phyloP scores from a whole-genome alignment of 495 filamentous ascomycete species.

The Lophiotrema nucula region DNA sequence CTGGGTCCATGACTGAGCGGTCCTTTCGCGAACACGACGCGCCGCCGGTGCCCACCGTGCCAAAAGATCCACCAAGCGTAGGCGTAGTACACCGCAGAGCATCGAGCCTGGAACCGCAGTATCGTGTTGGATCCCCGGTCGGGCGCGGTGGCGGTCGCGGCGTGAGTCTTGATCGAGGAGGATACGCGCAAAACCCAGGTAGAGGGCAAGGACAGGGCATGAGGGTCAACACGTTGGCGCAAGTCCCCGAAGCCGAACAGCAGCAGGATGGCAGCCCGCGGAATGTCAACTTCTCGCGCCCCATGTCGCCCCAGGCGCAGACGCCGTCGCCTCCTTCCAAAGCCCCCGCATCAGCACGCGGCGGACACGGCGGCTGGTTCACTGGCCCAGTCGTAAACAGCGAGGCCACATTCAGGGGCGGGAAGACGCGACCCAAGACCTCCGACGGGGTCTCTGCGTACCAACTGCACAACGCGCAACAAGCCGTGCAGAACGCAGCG shows the following conservation, averaged over 20 bases:
- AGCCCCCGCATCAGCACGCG: constrained; percentile 33
- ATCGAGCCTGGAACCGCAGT: constrained; percentile 54
- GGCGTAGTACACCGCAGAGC: constrained; percentile 44
- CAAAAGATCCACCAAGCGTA: constrained; percentile 49
- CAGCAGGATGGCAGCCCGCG: constrained; percentile 62
- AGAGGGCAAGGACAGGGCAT: constrained; percentile 3
- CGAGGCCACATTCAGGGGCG: constrained; percentile 16
- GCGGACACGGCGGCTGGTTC: constrained; percentile 42
- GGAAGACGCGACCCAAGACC: constrained; percentile 6
- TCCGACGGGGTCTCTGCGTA: constrained; percentile 14
- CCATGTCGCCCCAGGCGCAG: constrained; percentile 50
- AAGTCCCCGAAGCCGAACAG: constrained; percentile 51
- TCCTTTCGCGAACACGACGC: constrained; percentile 67
- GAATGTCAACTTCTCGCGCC: constrained; percentile 86
- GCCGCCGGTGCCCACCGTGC: constrained; percentile 75
- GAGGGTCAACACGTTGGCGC: constrained; percentile 38
- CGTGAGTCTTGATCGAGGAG: constrained; percentile 49
- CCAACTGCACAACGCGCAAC: constrained; percentile 40
- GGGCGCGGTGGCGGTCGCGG: constrained; percentile 44
- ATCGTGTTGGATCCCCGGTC: constrained; percentile 51
- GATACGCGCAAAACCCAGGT: constrained; percentile 4
- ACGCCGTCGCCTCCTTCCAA: constrained; percentile 41
- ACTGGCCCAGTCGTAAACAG: constrained; percentile 28
- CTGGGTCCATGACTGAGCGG: constrained; percentile 78
- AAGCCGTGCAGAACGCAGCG: constrained; percentile 47